Base-by-base conservation (phyloP, 768 basidiomycete species). In the Tubosaeta sp. region DNA sequence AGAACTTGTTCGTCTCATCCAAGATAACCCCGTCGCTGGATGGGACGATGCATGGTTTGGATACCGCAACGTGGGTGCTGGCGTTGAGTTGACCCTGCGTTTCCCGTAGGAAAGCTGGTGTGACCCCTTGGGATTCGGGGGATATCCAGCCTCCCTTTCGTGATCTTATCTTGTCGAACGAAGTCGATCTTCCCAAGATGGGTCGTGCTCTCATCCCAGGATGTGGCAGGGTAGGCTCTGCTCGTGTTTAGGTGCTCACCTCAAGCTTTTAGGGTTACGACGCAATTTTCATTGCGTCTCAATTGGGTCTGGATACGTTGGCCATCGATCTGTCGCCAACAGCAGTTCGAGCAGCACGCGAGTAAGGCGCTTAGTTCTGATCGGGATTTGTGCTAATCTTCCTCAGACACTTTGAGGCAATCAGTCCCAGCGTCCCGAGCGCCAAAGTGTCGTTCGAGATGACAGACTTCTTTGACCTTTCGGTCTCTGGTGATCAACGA, bases 81-180 rank as follows among this genome's bases (percentile, higher is more conserved):
- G 8, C 14, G n/a, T 46, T 19, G 5, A 41, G 47, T 29, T 46
- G 6, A 51, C 27, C 12, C 22, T 17, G 7, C 16, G 5, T 26
- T 43, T 45, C 19, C 38, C 22, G 13, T 54, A 80, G 82, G 81
- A 69, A 77, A 59, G 57, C 65, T 0, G 69, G 72, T 0, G 50
- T 80, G 1, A 85, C 82, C 0, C 86, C 86, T 1, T 88, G 86
- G 85, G 85, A 87, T 56, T 61, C 63, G 6, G 78, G 83, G 3
- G 65, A 70, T 6, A 59, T 72, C 4, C 85, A 86, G 56, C 83
- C 80, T 6, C 75, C 84, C 1, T 68, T 87, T 50, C 66, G 63
- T 25, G 79, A 82, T 45, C 64, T 83, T 1, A 61, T 86, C 25
- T 69, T 78, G 43, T 75, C 76, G 2, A 70, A 70, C 14, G 65